These are phyloP conservation scores for Cryoendolithus antarcticus DNA, from an alignment of 2,329 filamentous ascomycete species.

Conservation along the genomic window DNA sequence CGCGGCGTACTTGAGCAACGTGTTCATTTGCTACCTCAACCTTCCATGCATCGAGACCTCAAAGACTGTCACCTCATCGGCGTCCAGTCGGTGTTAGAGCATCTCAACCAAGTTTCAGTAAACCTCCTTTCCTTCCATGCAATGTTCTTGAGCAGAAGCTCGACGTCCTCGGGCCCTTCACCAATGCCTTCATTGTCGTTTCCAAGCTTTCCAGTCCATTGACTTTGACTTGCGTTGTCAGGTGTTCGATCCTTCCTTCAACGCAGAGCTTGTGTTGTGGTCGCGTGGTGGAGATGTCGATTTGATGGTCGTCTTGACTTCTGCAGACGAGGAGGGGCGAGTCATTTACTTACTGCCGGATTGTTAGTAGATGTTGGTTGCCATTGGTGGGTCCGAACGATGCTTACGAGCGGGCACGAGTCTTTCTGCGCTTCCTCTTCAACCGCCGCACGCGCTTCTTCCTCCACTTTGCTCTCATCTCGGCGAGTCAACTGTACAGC, in stretches of 20 bases:
- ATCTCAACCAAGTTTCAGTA: slow-evolving; percentile 4
- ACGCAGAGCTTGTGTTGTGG: slow-evolving; percentile 15
- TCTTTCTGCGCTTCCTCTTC: slow-evolving; percentile 99
- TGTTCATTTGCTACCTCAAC: too few relatives aligned
- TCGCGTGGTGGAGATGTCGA: slow-evolving; percentile 14
- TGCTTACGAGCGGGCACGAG: slow-evolving; percentile 87
- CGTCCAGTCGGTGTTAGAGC: slow-evolving; percentile 4
- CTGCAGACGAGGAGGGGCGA: slow-evolving; percentile 27
- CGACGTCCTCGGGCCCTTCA: slow-evolving; percentile 1
- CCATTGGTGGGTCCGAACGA: neutral
- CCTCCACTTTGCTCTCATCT: slow-evolving; percentile 97
- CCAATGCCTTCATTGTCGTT: slow-evolving; percentile 5
- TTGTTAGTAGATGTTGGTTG: slow-evolving; percentile 10
- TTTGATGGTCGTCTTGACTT: slow-evolving; percentile 12
- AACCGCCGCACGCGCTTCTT: slow-evolving; percentile 99
- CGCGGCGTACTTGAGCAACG: too few relatives aligned
- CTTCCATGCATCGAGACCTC: neutral
- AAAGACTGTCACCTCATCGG: slow-evolving; percentile 5
- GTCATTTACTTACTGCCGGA: slow-evolving; percentile 32
- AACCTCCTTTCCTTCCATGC: slow-evolving; percentile 4
- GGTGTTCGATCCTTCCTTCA: slow-evolving; percentile 23
- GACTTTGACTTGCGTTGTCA: slow-evolving; percentile 17
- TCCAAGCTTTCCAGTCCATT: slow-evolving; percentile 7
- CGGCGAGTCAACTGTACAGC: slow-evolving; percentile 27
- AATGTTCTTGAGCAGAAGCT: slow-evolving; percentile 2